Evolutionary conservation across 768 basidiomycete genomes (phyloP).

Genomic region (Collybia sp.): DNA sequence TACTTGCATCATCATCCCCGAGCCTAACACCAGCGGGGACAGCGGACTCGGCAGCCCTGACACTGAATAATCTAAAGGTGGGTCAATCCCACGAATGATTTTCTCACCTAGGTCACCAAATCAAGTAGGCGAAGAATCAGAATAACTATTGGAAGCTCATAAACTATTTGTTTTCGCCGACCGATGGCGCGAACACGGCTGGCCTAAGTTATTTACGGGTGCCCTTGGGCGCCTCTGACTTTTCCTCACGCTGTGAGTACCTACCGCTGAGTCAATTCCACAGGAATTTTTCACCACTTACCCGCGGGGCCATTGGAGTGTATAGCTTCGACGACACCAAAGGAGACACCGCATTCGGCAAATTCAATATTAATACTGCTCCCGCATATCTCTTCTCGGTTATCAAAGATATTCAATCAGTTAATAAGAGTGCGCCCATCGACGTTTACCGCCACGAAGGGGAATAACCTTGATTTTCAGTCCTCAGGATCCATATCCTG

Average conservation of each 20-base stretch:
- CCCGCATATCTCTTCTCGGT: conserved; percentile 62
- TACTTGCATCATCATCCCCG: conserved; percentile 1
- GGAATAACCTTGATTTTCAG: background rate
- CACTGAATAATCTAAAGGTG: conserved; percentile 62
- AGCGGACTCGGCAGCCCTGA: conserved; percentile 63
- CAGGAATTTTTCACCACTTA: background rate
- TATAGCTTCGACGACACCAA: conserved; percentile 60
- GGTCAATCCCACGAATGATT: conserved; percentile 1
- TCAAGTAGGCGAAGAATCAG: conserved; percentile 38
- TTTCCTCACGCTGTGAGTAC: conserved; percentile 47
- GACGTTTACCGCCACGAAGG: conserved; percentile 1
- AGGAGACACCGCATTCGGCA: conserved; percentile 50
- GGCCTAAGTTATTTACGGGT: conserved; percentile 66
- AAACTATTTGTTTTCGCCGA: conserved; percentile 52
- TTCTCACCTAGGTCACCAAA: background rate
- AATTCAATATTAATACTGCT: conserved; percentile 51
- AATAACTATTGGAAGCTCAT: conserved; percentile 55
- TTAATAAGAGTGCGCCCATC: conserved; percentile 37
- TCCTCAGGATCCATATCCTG: conserved; percentile 46
- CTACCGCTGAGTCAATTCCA: background rate
- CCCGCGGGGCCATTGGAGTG: conserved; percentile 20
- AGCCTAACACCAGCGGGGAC: conserved; percentile 14
- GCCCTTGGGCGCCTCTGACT: conserved; percentile 68
- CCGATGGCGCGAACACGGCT: conserved; percentile 53
- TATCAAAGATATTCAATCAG: conserved; percentile 52